Conservation (phyloP, 2,329 filamentous ascomycete genomes). For the Aspergillus sergii region DNA sequence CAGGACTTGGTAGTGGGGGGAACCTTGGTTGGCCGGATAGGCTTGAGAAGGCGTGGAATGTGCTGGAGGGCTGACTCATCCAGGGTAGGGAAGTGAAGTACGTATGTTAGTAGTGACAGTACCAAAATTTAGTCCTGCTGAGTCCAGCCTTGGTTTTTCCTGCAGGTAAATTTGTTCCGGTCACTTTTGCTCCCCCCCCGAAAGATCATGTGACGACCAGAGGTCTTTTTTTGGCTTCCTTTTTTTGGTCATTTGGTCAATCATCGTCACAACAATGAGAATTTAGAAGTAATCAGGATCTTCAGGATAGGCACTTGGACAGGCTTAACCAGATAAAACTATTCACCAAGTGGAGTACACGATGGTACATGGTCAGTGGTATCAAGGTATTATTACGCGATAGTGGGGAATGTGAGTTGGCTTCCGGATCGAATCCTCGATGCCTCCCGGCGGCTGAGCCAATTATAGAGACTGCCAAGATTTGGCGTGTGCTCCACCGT, state of each 20-base stretch:
- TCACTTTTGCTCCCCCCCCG: not conserved
- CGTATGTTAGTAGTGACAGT: not conserved
- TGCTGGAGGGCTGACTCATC: not conserved
- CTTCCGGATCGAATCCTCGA: conserved; percentile 18
- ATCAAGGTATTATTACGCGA: conserved; percentile 13
- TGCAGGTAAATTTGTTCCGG: not conserved
- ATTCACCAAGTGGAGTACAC: not conserved
- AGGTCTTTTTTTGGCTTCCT: not conserved
- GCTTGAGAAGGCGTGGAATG: not conserved
- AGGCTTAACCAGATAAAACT: conserved; percentile 1
- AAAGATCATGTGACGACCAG: not conserved
- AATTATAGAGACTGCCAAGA: conserved; percentile 23
- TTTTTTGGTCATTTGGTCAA: not conserved
- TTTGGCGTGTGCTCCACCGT: conserved; percentile 13
- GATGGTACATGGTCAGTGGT: conserved; percentile 3
- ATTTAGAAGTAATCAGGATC: not conserved
- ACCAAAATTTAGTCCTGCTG: not conserved
- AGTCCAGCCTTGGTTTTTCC: not conserved
- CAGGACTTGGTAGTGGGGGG: not conserved
- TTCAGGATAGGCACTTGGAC: conserved; percentile 1
- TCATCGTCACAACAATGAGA: not conserved
- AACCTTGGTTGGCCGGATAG: not conserved
- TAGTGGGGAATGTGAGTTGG: conserved; percentile 21
- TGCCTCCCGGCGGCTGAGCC: conserved; percentile 17
- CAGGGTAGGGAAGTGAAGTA: not conserved